Percentiles rank a stretch among this genome's conserved stretches.
phyloP scores from a whole-genome alignment of 2,329 filamentous ascomycete genomes.

The Aspergillus ochraceus region DNA sequence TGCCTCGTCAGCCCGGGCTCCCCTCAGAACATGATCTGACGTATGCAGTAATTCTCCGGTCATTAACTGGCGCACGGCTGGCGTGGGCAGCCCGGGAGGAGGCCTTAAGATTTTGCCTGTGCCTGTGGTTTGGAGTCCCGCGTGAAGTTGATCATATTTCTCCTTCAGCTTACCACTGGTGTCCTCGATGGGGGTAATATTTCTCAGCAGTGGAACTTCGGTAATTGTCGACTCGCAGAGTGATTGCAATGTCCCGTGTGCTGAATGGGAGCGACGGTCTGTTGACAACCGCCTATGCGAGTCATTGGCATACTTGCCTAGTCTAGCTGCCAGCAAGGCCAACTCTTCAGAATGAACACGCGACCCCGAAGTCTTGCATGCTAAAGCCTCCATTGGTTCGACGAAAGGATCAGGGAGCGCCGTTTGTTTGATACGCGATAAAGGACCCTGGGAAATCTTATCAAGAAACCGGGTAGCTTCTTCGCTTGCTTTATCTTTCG shows the following conservation, averaged over 20 bases:
- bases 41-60: neutral
- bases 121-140: neutral
- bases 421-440: neutral
- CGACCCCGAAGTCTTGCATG: neutral
- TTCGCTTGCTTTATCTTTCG: neutral
- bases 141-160: neutral
- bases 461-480: neutral
- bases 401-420: neutral
- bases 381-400: neutral
- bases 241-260: neutral
- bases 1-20: slow-evolving; percentile 15
- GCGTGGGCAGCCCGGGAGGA: slow-evolving; percentile 20
- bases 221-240: neutral
- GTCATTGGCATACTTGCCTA: neutral
- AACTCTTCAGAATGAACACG: neutral
- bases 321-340: neutral
- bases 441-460: slow-evolving; percentile 1
- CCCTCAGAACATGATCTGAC: neutral
- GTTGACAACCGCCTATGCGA: neutral
- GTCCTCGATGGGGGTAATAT: neutral
- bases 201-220: neutral
- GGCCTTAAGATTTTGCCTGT: slow-evolving; percentile 5
- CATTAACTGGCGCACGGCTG: neutral
- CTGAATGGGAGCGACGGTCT: neutral
- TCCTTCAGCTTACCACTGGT: neutral